Conservation (phyloP, 768 basidiomycete species). For the Russula lepida region DNA sequence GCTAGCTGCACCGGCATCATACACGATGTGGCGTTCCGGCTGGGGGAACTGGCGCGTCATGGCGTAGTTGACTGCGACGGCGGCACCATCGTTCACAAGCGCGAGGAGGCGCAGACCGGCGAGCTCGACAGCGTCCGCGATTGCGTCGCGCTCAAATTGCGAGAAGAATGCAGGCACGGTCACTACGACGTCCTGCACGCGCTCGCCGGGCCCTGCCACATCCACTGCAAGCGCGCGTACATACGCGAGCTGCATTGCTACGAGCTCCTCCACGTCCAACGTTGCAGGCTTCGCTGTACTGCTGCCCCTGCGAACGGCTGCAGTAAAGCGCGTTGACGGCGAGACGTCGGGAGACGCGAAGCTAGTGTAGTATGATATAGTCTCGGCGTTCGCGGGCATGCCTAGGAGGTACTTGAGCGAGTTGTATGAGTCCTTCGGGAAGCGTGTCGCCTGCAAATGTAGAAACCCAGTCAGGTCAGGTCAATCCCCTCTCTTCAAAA, state of each 20-base stretch:
- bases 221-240: constrained; percentile 81
- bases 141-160: constrained; percentile 84
- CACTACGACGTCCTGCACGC: constrained; percentile 75
- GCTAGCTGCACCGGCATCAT: constrained; percentile 85
- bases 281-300: constrained; percentile 34
- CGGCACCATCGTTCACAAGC: constrained; percentile 86
- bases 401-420: constrained; percentile 81
- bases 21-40: constrained; percentile 83
- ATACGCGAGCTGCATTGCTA: constrained; percentile 91
- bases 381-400: constrained; percentile 38
- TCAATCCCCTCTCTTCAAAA: not conserved
- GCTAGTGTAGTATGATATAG: constrained; percentile 30
- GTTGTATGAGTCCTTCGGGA: constrained; percentile 80
- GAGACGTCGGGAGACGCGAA: constrained; percentile 51
- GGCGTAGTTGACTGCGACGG: constrained; percentile 95
- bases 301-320: constrained; percentile 39
- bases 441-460: constrained; percentile 72
- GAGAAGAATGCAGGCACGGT: constrained; percentile 88
- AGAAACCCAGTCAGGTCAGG: not conserved
- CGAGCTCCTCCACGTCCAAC: constrained; percentile 83
- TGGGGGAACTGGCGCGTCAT: constrained; percentile 85
- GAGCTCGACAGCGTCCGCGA: constrained; percentile 87
- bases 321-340: constrained; percentile 45
- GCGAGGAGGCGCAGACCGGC: constrained; percentile 78
- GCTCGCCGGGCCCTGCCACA: constrained; percentile 49